Conservation (phyloP, 768 basidiomycete species). For the Lactifluus subvellereus region DNA sequence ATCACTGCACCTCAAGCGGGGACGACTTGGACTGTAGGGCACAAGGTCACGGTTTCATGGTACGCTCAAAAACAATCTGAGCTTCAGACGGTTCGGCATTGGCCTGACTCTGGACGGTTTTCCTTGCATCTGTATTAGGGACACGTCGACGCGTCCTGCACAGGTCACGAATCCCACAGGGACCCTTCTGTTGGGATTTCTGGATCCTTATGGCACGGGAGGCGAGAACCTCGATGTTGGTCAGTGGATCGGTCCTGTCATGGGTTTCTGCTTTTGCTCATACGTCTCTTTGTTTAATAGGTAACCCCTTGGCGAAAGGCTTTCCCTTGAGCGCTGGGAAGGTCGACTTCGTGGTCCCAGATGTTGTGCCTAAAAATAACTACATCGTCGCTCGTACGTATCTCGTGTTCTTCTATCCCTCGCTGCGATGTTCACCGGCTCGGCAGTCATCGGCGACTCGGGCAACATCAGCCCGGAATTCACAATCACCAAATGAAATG, state of each 20-base stretch:
- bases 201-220: conserved; percentile 33
- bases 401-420: not conserved
- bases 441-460: conserved; percentile 59
- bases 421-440: conserved; percentile 10
- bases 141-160: conserved; percentile 34
- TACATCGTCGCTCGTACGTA: conserved; percentile 65
- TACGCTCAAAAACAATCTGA: conserved; percentile 26
- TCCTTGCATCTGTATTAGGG: conserved; percentile 34
- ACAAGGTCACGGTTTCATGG: conserved; percentile 48
- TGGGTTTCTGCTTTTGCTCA: conserved; percentile 22
- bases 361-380: conserved; percentile 38
- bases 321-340: conserved; percentile 49
- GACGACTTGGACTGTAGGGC: conserved; percentile 48
- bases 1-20: conserved; percentile 43
- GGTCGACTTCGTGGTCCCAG: conserved; percentile 48
- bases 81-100: not conserved
- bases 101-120: not conserved
- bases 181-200: conserved; percentile 46
- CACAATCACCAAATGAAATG: conserved; percentile 37
- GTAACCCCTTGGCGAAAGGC: conserved; percentile 48
- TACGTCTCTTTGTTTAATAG: conserved; percentile 32
- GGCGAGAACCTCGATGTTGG: conserved; percentile 52
- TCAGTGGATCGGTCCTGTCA: conserved; percentile 26
- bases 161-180: conserved; percentile 41
- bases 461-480: conserved; percentile 58